Percentiles rank a stretch among this genome's conserved stretches.
These are phyloP conservation scores for Nidularia sp. DNA, from an alignment of 768 basidiomycete species.

Conservation along the genomic window DNA sequence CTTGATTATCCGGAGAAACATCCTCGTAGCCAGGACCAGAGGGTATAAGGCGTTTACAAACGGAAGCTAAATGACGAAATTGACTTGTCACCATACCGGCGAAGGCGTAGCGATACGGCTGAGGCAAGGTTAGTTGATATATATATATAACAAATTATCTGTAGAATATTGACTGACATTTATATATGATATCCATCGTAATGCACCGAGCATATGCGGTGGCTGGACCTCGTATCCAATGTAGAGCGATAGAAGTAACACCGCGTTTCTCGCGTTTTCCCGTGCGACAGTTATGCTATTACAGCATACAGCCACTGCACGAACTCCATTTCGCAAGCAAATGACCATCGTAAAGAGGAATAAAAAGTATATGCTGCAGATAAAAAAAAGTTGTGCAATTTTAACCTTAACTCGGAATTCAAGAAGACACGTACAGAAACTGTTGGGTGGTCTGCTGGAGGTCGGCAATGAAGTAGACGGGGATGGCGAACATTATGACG, in stretches of 20 bases:
- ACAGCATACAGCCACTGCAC: slow-evolving; percentile 58
- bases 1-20: slow-evolving; percentile 59
- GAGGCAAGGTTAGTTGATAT: background rate
- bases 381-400: slow-evolving; percentile 1
- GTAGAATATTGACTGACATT: slow-evolving; percentile 35
- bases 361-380: slow-evolving; percentile 50
- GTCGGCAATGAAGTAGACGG: slow-evolving; percentile 60
- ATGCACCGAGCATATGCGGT: slow-evolving; percentile 61
- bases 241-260: slow-evolving; percentile 24
- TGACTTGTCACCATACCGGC: slow-evolving; percentile 78
- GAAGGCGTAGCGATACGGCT: slow-evolving; percentile 72
- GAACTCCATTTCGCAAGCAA: slow-evolving; percentile 75
- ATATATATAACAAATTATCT: background rate
- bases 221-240: slow-evolving; percentile 45
- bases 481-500: slow-evolving; percentile 38
- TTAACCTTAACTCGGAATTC: background rate
- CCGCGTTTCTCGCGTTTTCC: slow-evolving; percentile 44
- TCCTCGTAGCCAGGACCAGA: slow-evolving; percentile 59
- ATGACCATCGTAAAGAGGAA: slow-evolving; percentile 53
- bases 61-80: slow-evolving; percentile 65
- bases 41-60: slow-evolving; percentile 57
- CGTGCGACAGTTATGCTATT: slow-evolving; percentile 58
- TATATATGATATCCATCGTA: slow-evolving; percentile 64
- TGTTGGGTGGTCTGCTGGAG: slow-evolving; percentile 51
- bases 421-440: slow-evolving; percentile 52